phyloP scores from a whole-genome alignment of 495 filamentous ascomycete species.

The Xylaria longipes region DNA sequence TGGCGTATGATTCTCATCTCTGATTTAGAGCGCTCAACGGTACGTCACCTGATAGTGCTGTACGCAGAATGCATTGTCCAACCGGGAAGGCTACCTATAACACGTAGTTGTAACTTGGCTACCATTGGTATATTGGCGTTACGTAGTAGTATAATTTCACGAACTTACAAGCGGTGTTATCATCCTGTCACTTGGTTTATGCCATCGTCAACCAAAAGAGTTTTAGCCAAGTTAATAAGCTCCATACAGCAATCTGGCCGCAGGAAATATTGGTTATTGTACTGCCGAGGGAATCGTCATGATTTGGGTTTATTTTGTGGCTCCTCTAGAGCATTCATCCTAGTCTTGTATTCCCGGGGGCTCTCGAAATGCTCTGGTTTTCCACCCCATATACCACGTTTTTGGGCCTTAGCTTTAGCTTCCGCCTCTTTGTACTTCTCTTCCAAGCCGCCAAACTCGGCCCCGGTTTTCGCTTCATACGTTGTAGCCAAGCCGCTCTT shows the following conservation, averaged over 20 bases:
- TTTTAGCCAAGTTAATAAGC: background rate
- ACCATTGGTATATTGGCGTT: background rate
- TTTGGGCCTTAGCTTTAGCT: constrained; percentile 68
- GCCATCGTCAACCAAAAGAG: background rate
- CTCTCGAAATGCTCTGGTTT: constrained; percentile 69
- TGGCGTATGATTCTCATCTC: background rate
- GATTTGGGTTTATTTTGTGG: constrained; percentile 27
- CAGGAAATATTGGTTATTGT: background rate
- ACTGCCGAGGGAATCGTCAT: constrained; percentile 21
- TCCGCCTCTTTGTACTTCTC: constrained; percentile 75
- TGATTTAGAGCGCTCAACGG: background rate
- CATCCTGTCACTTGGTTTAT: background rate
- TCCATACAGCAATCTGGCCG: background rate
- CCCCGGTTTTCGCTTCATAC: constrained; percentile 87
- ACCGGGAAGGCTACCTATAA: background rate
- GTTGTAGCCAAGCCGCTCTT: constrained; percentile 81
- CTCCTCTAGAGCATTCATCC: constrained; percentile 54
- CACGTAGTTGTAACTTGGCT: background rate
- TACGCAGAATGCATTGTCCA: background rate
- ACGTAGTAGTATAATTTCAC: background rate
- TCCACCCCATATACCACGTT: constrained; percentile 77
- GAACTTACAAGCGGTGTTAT: background rate
- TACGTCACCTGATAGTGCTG: background rate
- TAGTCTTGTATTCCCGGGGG: constrained; percentile 84
- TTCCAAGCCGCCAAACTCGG: constrained; percentile 80